A percentile compares a stretch with the other conserved stretches of the same genome.
Conservation (phyloP, 1,284 basidiomycete species). For the Ceratobasidium sp. region DNA sequence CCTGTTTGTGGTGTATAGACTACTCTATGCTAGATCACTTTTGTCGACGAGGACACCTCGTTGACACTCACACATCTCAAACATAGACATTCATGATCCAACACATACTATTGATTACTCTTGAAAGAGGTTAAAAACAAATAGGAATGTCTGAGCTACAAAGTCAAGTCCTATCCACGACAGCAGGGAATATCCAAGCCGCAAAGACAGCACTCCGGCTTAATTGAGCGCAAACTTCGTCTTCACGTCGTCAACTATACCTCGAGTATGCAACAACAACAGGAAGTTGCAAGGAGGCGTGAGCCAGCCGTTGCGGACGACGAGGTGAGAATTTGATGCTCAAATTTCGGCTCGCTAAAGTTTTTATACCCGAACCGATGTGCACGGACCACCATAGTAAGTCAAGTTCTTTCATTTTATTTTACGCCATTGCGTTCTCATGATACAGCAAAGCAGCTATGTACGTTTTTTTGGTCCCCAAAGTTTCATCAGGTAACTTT, state of each 20-base stretch:
- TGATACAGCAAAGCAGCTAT: not conserved
- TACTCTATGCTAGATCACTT: not conserved
- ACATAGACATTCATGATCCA: conserved; percentile 51
- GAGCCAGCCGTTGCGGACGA: conserved; percentile 43
- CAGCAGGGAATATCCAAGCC: conserved; percentile 60
- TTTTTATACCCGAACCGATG: conserved; percentile 25
- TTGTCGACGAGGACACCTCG: conserved; percentile 4
- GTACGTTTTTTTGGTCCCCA: not conserved
- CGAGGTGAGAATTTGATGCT: conserved; percentile 43
- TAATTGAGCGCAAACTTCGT: conserved; percentile 71
- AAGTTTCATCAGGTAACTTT: not conserved
- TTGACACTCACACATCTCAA: conserved; percentile 50
- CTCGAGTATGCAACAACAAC: conserved; percentile 31
- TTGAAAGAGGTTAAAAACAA: conserved; percentile 48
- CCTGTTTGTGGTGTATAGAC: conserved; percentile 5
- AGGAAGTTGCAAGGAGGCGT: conserved; percentile 44
- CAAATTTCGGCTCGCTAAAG: conserved; percentile 10
- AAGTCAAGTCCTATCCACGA: conserved; percentile 80
- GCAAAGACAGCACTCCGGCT: conserved; percentile 77
- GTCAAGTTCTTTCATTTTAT: conserved; percentile 19
- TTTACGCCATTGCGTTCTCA: not conserved
- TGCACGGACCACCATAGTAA: conserved; percentile 41
- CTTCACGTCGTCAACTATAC: conserved; percentile 45
- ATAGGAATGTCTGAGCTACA: conserved; percentile 66
- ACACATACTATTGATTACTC: conserved; percentile 63